phyloP scores from a whole-genome alignment of 495 filamentous ascomycete genomes.

The Lophiotrema nucula region DNA sequence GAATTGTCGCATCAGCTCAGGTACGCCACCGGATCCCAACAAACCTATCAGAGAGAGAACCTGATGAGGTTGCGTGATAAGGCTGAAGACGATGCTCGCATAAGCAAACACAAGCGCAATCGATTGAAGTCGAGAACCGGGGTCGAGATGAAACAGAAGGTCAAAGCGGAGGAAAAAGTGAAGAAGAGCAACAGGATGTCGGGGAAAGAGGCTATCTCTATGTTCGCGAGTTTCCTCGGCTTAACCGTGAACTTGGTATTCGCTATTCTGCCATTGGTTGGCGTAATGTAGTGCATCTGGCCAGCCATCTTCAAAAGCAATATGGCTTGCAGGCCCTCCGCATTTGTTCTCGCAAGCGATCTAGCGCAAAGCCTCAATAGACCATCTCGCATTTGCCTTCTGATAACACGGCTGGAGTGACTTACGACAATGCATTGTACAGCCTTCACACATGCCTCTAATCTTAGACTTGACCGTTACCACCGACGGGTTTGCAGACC shows the following conservation, averaged over 20 bases:
- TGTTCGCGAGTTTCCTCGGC: conserved; percentile 1
- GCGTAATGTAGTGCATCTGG: neutral
- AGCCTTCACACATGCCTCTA: too few species aligned
- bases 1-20: neutral
- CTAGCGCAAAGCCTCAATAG: too few species aligned
- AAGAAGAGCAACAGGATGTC: neutral
- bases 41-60: neutral
- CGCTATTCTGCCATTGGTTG: conserved; percentile 1
- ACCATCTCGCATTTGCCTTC: too few species aligned
- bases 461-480: too few species aligned
- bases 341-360: too few species aligned
- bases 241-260: conserved; percentile 1
- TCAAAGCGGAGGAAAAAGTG: neutral
- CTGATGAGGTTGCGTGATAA: neutral
- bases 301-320: neutral
- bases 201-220: neutral
- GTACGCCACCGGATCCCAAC: too few species aligned
- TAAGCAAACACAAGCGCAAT: neutral
- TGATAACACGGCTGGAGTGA: too few species aligned
- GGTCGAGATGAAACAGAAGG: neutral
- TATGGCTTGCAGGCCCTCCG: neutral
- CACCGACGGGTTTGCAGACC: too few species aligned
- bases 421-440: too few species aligned
- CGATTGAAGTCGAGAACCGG: neutral
- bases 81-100: neutral